phyloP scores from a whole-genome alignment of 2,329 filamentous ascomycete genomes.

The Fusarium sororula region DNA sequence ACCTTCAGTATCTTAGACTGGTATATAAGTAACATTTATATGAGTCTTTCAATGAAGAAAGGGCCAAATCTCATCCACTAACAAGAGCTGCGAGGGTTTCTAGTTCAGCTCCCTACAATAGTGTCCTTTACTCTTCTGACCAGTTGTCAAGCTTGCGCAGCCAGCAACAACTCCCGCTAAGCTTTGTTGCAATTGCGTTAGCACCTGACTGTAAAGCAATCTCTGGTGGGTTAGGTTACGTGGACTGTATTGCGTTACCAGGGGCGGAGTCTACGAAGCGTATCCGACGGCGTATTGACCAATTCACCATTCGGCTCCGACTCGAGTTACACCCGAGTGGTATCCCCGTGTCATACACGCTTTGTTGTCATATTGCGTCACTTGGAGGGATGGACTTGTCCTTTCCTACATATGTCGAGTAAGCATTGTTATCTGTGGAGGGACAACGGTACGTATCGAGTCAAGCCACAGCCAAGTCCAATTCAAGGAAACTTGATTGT shows the following conservation, averaged over 20 bases:
- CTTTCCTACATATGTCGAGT: background rate
- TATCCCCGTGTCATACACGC: background rate
- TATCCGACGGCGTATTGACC: background rate
- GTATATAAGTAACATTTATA: too few species aligned
- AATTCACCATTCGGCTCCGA: conserved; percentile 11
- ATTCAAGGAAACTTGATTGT: conserved; percentile 13
- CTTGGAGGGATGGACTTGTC: background rate
- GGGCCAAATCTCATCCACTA: too few species aligned
- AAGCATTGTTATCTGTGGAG: background rate
- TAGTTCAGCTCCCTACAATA: too few species aligned
- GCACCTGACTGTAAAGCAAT: background rate
- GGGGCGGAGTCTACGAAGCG: background rate
- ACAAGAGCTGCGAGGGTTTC: too few species aligned
- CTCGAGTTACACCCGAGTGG: background rate
- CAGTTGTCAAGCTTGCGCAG: background rate
- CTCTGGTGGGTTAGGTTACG: background rate
- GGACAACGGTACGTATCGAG: background rate
- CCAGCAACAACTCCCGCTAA: too few species aligned
- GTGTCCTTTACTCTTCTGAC: background rate
- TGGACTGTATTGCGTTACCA: background rate
- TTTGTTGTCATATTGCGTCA: conserved; percentile 7
- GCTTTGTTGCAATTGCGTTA: too few species aligned
- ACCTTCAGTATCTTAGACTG: too few species aligned
- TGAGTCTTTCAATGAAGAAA: too few species aligned
- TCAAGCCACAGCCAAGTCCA: conserved; percentile 12